Base-by-base conservation (phyloP, 2,329 filamentous ascomycete genomes). In the Ophiostoma quercus region DNA sequence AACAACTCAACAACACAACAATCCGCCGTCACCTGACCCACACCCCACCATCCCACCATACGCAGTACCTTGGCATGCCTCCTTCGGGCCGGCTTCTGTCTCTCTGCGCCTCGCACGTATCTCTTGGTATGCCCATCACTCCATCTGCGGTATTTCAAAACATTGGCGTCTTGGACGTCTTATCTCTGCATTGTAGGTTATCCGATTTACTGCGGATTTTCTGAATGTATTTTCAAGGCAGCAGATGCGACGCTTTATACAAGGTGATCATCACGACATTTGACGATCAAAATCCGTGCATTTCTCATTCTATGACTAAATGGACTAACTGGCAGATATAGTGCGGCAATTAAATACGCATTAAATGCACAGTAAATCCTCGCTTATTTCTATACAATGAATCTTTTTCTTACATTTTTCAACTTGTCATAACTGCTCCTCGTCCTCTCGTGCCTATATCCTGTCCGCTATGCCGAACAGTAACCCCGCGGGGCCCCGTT, bases 11-110 rank as follows among this genome's bases (percentile, higher is more conserved):
- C 43, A 47, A 47, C 16, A 47, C 43, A 47, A 16, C 43, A 47
- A 57, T 29, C 25, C n/a, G 51, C 51, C 25, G n/a, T 57, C 51
- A 57, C 51, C 51, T 62, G 25, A 62, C 25, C 25, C 9, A 32
- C 57, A 62, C 57, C 57, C 57, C 54, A 60, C 54, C 22, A 57
- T 57, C 51, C 51, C 51, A 57, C 51, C 22, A 57, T 57, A 34
- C 34, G 34, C 34, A 34, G 34, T 34, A 57, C 8, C 51, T 51
- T 51, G 51, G 51, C 47, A 54, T 54, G 47, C 47, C n/a, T 54
- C 47, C 47, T 25, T 54, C n/a, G 19, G 47, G n/a, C 47, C 47
- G 47, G 47, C 47, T n/a, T n/a, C 19, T 22, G 2, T 25, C 5
- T n/a, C 25, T 29, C 25, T 29, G 25, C 34, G 34, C 34, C 34